Evolutionary conservation across 257 asterid genomes (phyloP).

Genomic region (Marsdenia floribunda): DNA sequence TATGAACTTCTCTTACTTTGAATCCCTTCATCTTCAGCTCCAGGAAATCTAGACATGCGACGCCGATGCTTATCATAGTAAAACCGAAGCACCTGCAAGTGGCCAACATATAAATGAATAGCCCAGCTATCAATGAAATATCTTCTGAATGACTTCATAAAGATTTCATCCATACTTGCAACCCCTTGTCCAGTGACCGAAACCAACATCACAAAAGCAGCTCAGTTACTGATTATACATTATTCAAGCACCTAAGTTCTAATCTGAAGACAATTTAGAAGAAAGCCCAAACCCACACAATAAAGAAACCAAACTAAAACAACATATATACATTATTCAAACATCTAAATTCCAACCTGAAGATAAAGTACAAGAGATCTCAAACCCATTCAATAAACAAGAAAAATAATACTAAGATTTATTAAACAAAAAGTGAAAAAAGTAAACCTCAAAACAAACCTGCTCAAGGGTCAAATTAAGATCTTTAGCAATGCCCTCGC

Average conservation of each 20-base stretch:
- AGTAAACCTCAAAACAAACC: conserved; percentile 37
- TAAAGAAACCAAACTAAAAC: too few relatives aligned
- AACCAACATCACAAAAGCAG: not conserved
- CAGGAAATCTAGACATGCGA: conserved; percentile 36
- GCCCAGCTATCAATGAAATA: not conserved
- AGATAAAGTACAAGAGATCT: not conserved
- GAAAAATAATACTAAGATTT: not conserved
- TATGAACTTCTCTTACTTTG: conserved; percentile 29
- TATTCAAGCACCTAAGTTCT: not conserved
- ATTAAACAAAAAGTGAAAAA: not conserved
- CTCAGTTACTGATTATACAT: not conserved
- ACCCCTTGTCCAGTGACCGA: not conserved
- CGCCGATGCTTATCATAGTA: conserved; percentile 60
- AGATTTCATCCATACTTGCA: not conserved
- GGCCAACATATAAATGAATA: not conserved
- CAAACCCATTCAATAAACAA: not conserved
- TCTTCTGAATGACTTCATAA: not conserved
- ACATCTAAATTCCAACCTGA: not conserved
- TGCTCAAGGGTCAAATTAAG: conserved; percentile 84
- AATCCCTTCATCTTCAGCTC: conserved; percentile 35
- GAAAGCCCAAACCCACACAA: not conserved
- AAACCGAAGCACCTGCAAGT: conserved; percentile 77
- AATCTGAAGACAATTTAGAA: not conserved
- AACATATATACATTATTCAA: not conserved
- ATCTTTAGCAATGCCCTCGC: conserved; percentile 73